Base-by-base conservation (phyloP, 805 yeast species). In the Hermanozyma aechmeae region DNA sequence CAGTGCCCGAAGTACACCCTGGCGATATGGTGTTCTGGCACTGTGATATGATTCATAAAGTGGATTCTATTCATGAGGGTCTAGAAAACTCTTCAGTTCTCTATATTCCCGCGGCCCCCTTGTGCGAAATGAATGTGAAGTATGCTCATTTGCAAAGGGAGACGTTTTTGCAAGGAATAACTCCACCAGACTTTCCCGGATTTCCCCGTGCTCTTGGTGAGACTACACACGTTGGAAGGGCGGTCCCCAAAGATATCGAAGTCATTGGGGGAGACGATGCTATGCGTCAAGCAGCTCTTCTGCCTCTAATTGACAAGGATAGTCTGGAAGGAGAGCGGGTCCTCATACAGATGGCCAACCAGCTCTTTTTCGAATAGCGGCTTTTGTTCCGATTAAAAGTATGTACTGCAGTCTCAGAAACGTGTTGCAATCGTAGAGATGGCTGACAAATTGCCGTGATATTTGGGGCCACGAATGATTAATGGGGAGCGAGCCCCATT, bases 1-100 rank as follows among this genome's bases (percentile, higher is more conserved):
- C 53, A 1, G 42, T 61, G 22, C 68, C 70, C 5, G 38, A 45
- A 12, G 63, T 62, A n/a, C 29, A 51, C 2, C 53, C 64, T 9
- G 71, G 71, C 5, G 68, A 62, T 39, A 50, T 45, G 33, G 64
- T 65, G 1, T 53, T 56, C 29, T 64, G 69, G 69, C 71, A 65
- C 31, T 50, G 58, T 30, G 70, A 63, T 35, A 29, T 51, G 15
- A 49, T 55, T 11, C 71, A 65, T 37, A 56, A 57, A 9, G 67
- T 65, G 15, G 69, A 65, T 29, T 34, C 45, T 13, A 49, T 39
- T 4, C 65, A 58, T 33, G 31, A 30, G 5, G 67, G 68, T 5
- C 20, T 21, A 3, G 19, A 29, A 6, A 60, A 58, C 33, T 58
- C 71, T 4, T 45, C 58, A 6, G 70, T 63, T 5, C 35, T 61